Conservation (phyloP, 345 rosid genomes). For the sweet orange (Citrus sinensis) region DNA sequence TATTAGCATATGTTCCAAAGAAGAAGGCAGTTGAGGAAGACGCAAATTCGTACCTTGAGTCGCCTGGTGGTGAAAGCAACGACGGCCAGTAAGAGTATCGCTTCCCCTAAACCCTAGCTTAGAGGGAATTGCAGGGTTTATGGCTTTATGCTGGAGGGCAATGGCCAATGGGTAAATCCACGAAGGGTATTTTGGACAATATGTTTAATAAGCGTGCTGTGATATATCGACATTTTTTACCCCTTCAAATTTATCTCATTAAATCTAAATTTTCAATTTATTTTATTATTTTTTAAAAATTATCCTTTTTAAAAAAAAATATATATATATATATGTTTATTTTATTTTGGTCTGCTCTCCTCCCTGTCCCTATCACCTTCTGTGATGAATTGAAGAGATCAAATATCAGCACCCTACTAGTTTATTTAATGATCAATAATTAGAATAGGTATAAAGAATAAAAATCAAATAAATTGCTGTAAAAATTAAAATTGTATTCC, state of each 20-base stretch:
- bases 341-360: no score
- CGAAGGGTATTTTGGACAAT: background rate
- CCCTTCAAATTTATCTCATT: no score
- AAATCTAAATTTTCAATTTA: no score
- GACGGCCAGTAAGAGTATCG: background rate
- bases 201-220: background rate
- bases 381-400: no score
- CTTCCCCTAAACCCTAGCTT: background rate
- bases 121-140: background rate
- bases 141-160: background rate
- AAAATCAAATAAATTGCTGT: no score
- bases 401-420: rapidly evolving
- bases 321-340: no score
- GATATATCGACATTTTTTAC: no score
- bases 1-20: background rate
- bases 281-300: no score
- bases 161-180: background rate
- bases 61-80: background rate
- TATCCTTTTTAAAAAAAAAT: no score
- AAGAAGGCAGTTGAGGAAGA: background rate
- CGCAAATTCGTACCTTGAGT: background rate
- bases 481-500: no score
- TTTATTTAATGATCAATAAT: no score
- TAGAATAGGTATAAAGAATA: rapidly evolving
- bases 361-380: no score